phyloP scores from a whole-genome alignment of 345 rosid genomes.

The rapeseed (Brassica napus) region DNA sequence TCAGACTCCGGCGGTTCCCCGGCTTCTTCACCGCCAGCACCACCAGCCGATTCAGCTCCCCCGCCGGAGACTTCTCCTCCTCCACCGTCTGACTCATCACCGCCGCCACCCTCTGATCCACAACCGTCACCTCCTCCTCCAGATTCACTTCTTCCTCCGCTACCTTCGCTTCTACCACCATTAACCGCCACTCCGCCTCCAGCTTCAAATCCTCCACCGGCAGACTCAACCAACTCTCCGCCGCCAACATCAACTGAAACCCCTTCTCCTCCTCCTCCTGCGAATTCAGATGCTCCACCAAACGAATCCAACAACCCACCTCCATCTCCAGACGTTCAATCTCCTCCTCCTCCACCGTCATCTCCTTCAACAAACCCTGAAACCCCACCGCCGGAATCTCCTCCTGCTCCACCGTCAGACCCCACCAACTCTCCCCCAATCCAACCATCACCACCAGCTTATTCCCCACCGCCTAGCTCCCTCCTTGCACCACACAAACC shows the following conservation, averaged over 20 bases:
- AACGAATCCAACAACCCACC: constrained; percentile 15
- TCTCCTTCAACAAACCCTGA: constrained; percentile 23
- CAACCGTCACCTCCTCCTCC: constrained; percentile 14
- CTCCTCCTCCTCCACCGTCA: neutral
- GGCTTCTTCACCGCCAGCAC: neutral
- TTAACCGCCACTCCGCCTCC: constrained; percentile 16
- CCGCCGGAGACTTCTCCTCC: constrained; percentile 8
- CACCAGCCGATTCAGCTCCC: neutral
- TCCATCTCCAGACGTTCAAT: neutral
- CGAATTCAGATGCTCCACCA: constrained; percentile 31
- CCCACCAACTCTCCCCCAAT: neutral
- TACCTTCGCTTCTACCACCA: constrained; percentile 25
- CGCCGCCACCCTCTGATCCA: neutral
- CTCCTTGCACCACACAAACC: constrained; percentile 17
- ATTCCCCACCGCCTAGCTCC: constrained; percentile 11
- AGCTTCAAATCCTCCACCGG: constrained; percentile 21
- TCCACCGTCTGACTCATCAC: constrained; percentile 25
- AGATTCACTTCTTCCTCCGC: constrained; percentile 16
- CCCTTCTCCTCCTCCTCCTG: constrained; percentile 32
- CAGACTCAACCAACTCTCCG: constrained; percentile 16
- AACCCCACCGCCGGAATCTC: constrained; percentile 22
- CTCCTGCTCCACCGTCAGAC: constrained; percentile 14
- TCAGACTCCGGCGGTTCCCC: constrained; percentile 1
- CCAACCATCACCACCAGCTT: neutral
- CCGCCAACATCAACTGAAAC: constrained; percentile 36